Conservation (phyloP, 352 stramenopile genomes). For the Globisporangium irregulare region DNA sequence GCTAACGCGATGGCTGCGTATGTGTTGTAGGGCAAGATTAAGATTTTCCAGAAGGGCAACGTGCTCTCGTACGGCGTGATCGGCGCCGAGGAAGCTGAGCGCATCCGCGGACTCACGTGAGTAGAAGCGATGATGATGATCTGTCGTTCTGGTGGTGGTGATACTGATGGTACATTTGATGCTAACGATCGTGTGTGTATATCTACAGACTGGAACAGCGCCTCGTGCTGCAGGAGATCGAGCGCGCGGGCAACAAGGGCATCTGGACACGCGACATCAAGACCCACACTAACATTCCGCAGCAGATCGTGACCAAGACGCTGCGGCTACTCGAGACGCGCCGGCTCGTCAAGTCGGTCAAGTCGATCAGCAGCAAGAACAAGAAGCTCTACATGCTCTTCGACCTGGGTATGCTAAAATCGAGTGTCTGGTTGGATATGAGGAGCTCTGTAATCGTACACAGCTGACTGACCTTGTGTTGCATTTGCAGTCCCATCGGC, state of each 20-base stretch:
- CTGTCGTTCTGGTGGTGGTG: conserved; percentile 1
- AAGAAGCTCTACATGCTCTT: conserved; percentile 99
- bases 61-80: conserved; percentile 84
- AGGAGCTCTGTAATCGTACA: neutral
- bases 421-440: neutral
- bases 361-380: conserved; percentile 98
- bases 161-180: neutral
- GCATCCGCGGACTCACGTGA: conserved; percentile 81
- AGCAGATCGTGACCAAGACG: conserved; percentile 97
- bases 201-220: conserved; percentile 69
- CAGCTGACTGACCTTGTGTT: conserved; percentile 14
- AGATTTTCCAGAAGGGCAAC: conserved; percentile 87
- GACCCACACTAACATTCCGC: conserved; percentile 95
- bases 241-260: conserved; percentile 95
- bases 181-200: neutral
- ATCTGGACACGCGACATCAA: conserved; percentile 99
- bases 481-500: conserved; percentile 87
- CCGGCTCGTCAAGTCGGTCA: conserved; percentile 98
- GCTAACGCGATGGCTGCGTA: neutral
- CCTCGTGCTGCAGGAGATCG: conserved; percentile 93
- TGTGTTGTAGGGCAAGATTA: conserved; percentile 63
- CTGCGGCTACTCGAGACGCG: conserved; percentile 96
- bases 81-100: conserved; percentile 79
- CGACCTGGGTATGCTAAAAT: conserved; percentile 66
- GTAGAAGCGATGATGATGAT: conserved; percentile 13